These are phyloP conservation scores for Grifola frondosa DNA, from an alignment of 1,284 basidiomycete species.

Conservation along the genomic window DNA sequence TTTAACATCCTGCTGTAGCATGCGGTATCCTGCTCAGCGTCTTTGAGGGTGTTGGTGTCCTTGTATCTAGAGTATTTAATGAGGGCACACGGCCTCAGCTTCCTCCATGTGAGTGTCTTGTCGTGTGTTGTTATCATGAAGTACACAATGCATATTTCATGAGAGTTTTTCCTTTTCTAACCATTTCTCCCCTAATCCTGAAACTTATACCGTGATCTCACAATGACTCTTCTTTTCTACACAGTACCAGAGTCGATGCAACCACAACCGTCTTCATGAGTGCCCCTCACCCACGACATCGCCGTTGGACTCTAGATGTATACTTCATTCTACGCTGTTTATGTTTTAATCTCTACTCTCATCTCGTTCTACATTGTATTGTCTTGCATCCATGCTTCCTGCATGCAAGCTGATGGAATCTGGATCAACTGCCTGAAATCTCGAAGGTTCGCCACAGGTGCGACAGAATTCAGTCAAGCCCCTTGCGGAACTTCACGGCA, in stretches of 20 bases:
- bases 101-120: conserved; percentile 39
- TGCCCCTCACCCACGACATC: neutral
- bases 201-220: neutral
- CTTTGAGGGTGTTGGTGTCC: conserved; percentile 92
- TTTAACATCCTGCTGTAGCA: conserved; percentile 86
- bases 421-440: no score
- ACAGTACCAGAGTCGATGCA: conserved; percentile 39
- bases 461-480: no score
- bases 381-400: conserved; percentile 9
- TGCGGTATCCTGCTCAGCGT: conserved; percentile 97
- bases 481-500: no score
- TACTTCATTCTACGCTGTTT: conserved; percentile 17
- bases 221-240: neutral
- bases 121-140: neutral
- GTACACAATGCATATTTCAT: neutral
- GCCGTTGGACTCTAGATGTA: conserved; percentile 29
- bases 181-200: no score
- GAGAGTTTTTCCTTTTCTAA: neutral
- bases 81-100: conserved; percentile 79
- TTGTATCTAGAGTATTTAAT: conserved; percentile 82
- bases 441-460: no score
- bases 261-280: conserved; percentile 25
- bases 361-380: conserved; percentile 15
- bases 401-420: no score
- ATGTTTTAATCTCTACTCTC: conserved; percentile 22